Base-by-base conservation (phyloP, 2,329 filamentous ascomycete genomes). In the Aureobasidium vineae region DNA sequence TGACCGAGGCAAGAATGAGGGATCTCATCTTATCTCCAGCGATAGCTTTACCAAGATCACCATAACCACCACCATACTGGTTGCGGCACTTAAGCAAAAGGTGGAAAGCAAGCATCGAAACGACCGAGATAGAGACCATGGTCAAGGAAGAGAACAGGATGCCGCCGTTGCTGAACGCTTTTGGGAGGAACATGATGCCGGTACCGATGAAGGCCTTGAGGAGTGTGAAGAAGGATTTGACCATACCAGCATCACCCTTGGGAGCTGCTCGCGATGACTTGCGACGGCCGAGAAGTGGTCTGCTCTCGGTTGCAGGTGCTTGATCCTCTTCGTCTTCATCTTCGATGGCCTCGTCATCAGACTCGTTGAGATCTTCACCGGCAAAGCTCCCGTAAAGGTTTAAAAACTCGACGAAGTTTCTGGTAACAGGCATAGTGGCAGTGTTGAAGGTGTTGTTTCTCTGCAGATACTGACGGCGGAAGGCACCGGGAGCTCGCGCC, bases 111-210 rank as follows among this genome's bases (percentile, higher is more conserved):
- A 89, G 74, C 72, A 87, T 89, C 52, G 88, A 90, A 70, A 92
- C 78, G 23, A 84, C 74, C 1, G 90, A 87, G 2, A 92, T 84
- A 11, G 80, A 77, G 53, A 92, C 76, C 70, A 92, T 83, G 0
- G 88, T 87, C 59, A 91, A 77, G 0, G 86, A 88, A 0, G 89
- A 91, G 74, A 92, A 92, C 13, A 91, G 79, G 61, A 92, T 87
- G 28, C 90, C 90, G 41, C 90, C 90, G 70, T 92, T 92, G 72
- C 86, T 86, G 77, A 92, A 92, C 0, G 90, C 90, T 73, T 91
- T 92, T 54, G 90, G 90, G 52, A 92, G 76, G 73, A 92, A 92
- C 86, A 92, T 91, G 75, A 92, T 92, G 68, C 90, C 90, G 0
- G 90, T 92, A 56, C 90, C 90, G 63, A 92, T 85, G 72, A 92